phyloP scores from a whole-genome alignment of 192 early-diverging fungal genomes.

The Tieghemiomyces parasiticus region DNA sequence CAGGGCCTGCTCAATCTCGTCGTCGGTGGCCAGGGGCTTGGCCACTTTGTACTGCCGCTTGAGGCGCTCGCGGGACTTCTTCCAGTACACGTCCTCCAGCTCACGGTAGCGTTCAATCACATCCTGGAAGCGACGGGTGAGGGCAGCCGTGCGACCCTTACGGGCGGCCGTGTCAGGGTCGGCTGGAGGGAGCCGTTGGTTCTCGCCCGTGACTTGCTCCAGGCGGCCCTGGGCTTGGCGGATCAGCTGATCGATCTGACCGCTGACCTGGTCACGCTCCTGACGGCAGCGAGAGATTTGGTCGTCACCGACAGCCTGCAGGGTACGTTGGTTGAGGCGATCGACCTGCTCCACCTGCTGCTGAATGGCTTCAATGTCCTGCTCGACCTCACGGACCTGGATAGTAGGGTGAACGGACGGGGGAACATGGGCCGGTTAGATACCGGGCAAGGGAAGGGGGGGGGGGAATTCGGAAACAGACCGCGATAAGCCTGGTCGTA shows the following conservation, averaged over 20 bases:
- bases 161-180: slow-evolving; percentile 14
- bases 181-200: slow-evolving; percentile 23
- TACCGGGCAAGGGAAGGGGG: slow-evolving; percentile 16
- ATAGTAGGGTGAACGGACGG: neutral
- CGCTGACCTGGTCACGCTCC: slow-evolving; percentile 28
- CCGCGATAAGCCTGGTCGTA: slow-evolving; percentile 12
- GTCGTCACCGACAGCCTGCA: slow-evolving; percentile 23
- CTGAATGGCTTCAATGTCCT: slow-evolving; percentile 22
- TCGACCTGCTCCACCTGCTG: slow-evolving; percentile 23
- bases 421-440: neutral
- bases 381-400: slow-evolving; percentile 16
- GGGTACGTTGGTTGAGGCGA: slow-evolving; percentile 26
- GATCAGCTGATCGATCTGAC: slow-evolving; percentile 21
- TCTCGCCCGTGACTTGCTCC: slow-evolving; percentile 20
- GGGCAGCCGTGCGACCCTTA: neutral
- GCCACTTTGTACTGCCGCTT: slow-evolving; percentile 29
- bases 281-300: slow-evolving; percentile 20
- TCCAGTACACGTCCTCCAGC: slow-evolving; percentile 27
- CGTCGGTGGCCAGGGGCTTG: slow-evolving; percentile 25
- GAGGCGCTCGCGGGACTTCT: slow-evolving; percentile 28
- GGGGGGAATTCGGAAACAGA: slow-evolving; percentile 9
- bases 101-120: slow-evolving; percentile 18
- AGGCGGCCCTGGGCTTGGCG: slow-evolving; percentile 24
- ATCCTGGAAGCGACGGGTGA: neutral
- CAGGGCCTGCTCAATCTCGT: slow-evolving; percentile 23